Percentiles rank a stretch among this genome's conserved stretches.
Evolutionary conservation across 257 asterid genomes (phyloP).

Genomic region (Leonotis leonurus): DNA sequence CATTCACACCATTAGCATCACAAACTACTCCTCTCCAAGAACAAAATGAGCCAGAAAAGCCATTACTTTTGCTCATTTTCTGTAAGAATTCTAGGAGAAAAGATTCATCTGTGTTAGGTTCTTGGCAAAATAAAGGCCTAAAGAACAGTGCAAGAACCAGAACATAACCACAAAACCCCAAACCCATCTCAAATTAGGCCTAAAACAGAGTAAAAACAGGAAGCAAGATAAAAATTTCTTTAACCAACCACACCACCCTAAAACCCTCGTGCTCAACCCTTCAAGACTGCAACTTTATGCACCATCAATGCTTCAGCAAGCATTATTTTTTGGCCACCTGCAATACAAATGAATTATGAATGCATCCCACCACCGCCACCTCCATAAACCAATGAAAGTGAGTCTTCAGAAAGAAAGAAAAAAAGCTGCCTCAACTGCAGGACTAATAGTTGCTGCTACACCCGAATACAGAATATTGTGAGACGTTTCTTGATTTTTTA

Average conservation of each 20-base stretch:
- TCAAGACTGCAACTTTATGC: slow-evolving; percentile 19
- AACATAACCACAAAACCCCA: slow-evolving; percentile 32
- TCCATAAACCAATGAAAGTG: slow-evolving; percentile 7
- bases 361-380: slow-evolving; percentile 21
- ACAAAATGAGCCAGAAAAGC: slow-evolving; percentile 55
- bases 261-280: slow-evolving; percentile 18
- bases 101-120: slow-evolving; percentile 64
- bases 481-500: background rate
- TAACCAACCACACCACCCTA: background rate
- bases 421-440: background rate
- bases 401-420: background rate
- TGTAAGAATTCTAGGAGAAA: slow-evolving; percentile 55
- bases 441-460: slow-evolving; percentile 9
- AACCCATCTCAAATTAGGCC: slow-evolving; percentile 46
- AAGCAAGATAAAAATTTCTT: background rate
- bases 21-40: slow-evolving; percentile 71
- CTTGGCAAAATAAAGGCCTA: slow-evolving; percentile 45
- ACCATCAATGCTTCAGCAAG: slow-evolving; percentile 22
- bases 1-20: slow-evolving; percentile 43
- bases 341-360: slow-evolving; percentile 16
- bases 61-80: slow-evolving; percentile 41
- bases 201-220: background rate
- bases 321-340: slow-evolving; percentile 11
- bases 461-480: background rate
- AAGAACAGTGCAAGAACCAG: slow-evolving; percentile 42